A percentile compares a stretch with the other conserved stretches of the same genome.
These are phyloP conservation scores for Talaromyces proteolyticus DNA, from an alignment of 495 filamentous ascomycete species.

Conservation along the genomic window DNA sequence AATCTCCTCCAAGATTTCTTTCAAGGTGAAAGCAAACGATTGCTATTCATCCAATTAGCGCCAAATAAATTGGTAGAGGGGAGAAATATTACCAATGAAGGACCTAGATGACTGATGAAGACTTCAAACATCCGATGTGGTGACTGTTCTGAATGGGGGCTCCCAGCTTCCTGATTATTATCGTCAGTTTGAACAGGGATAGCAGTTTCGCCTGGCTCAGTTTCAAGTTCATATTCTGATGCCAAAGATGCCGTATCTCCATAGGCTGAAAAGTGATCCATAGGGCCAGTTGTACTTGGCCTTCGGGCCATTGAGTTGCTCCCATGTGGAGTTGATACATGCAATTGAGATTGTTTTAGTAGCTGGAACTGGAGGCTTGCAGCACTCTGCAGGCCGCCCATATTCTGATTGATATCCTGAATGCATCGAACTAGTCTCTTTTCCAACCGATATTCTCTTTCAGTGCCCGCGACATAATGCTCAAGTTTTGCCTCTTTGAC, in stretches of 20 bases:
- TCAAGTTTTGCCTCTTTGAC: conserved; percentile 86
- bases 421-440: conserved; percentile 76
- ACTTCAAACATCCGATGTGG: conserved; percentile 78
- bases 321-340: neutral
- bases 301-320: neutral
- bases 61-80: neutral
- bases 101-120: conserved; percentile 83
- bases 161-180: conserved; percentile 10
- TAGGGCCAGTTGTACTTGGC: conserved; percentile 7
- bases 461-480: conserved; percentile 78
- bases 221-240: conserved; percentile 61
- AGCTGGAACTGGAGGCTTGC: conserved; percentile 84
- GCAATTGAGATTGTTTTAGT: conserved; percentile 51
- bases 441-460: conserved; percentile 75
- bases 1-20: conserved; percentile 80
- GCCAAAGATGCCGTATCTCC: conserved; percentile 43
- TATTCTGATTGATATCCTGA: conserved; percentile 80
- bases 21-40: conserved; percentile 83
- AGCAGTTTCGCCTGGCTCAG: conserved; percentile 37
- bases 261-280: conserved; percentile 28
- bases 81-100: conserved; percentile 64
- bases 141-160: conserved; percentile 21
- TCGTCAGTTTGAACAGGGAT: conserved; percentile 16
- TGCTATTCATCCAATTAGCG: conserved; percentile 44
- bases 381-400: conserved; percentile 87